Base-by-base conservation (phyloP, 257 asterid species). In the Ilex aquifolium region DNA sequence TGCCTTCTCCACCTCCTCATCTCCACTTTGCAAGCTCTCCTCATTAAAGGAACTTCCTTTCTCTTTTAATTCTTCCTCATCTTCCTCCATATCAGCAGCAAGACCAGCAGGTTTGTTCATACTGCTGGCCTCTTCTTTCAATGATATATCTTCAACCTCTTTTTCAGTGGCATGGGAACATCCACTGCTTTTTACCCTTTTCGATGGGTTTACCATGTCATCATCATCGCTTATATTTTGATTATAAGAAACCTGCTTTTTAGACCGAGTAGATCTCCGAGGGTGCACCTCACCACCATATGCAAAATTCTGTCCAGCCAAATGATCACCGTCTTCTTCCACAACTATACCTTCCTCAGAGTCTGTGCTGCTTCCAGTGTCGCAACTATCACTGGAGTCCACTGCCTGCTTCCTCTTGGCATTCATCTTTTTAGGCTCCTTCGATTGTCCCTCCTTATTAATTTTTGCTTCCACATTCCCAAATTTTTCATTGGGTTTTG, bases 221-320 rank as follows among this genome's bases (percentile, higher is more conserved):
- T 53, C 30, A 53, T 69, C 72, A 10, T 60, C 79, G 57, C 71
- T 65, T 17, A 54, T 21, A 62, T 69, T 53, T 32, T 64, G 72
- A 64, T 31, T 53, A 61, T 78, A 72, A 77, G 67, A 66, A 44
- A 72, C 77, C 52, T 16, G 71, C 62, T 67, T 70, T 71, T 59
- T 79, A 27, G 70, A 64, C 59, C 77, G 82, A 31, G 68, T 21
- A 60, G 84, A 76, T 73, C 74, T 60, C 31, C 75, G 67, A 46
- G 53, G 63, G 54, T 32, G 48, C 51, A 29, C 57, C 61, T 65
- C 66, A 64, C 62, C 48, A 49, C 31, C 53, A 61, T 13, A 36
- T 30, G 15, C 71, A 62, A 10, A 59, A 8, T 69, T 73, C 52
- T 73, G 65, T 49, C 63, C 55, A 59, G 59, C 27, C 59, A 31